Percentiles rank a stretch among this genome's conserved stretches.
These are phyloP conservation scores for Hordeum marinum DNA, from an alignment of 176 grass and related monocot genomes.

Conservation along the genomic window DNA sequence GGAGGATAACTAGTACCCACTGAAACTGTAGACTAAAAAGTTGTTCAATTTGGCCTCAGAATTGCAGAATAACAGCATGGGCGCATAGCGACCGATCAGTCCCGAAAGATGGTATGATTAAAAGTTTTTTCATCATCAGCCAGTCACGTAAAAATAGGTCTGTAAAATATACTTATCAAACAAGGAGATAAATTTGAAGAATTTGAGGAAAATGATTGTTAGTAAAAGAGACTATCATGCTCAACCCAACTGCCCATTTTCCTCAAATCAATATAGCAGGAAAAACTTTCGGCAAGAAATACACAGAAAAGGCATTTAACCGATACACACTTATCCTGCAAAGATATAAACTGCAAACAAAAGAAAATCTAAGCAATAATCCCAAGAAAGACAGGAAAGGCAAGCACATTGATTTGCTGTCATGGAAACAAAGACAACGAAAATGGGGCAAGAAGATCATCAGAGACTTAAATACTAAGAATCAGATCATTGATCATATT, in stretches of 20 bases:
- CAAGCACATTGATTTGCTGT: too few species aligned
- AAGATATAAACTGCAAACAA: neutral
- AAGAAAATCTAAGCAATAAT: too few species aligned
- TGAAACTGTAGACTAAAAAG: neutral
- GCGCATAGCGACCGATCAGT: neutral
- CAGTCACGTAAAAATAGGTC: neutral
- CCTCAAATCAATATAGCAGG: neutral
- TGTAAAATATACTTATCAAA: too few species aligned
- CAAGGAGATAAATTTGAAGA: neutral
- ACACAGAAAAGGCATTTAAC: neutral
- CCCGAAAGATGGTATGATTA: neutral
- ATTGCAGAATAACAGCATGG: neutral
- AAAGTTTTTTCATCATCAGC: neutral
- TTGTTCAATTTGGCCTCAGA: neutral
- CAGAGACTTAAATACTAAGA: neutral
- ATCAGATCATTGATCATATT: slow-evolving; percentile 58
- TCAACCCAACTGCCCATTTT: neutral
- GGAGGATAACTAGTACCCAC: too few species aligned
- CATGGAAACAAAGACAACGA: too few species aligned
- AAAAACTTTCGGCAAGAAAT: neutral
- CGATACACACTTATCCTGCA: neutral
- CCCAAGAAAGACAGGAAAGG: too few species aligned
- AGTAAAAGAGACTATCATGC: neutral
- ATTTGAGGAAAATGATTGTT: neutral
- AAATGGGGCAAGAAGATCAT: too few species aligned